These are phyloP conservation scores for Crotalaria pallida DNA, from an alignment of 306 rosid genomes.

Conservation along the genomic window DNA sequence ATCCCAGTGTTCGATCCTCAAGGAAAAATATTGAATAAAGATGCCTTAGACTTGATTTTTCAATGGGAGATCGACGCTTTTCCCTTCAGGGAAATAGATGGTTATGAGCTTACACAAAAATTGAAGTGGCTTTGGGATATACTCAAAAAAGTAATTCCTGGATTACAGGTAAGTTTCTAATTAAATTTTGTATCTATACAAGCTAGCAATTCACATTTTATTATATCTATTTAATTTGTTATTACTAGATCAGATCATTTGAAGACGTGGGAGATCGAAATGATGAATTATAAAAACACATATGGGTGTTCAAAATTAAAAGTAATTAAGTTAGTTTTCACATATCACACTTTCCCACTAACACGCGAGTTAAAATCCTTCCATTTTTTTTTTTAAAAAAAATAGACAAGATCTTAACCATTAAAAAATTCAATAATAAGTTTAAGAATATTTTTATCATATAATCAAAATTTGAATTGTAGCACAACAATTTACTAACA, in stretches of 20 bases:
- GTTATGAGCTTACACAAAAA: slow-evolving; percentile 1
- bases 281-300: no score
- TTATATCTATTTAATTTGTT: not conserved
- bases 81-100: slow-evolving; percentile 27
- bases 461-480: no score
- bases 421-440: no score
- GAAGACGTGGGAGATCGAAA: no score
- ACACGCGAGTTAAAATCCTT: no score
- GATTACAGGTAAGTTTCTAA: not conserved
- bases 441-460: no score
- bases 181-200: not conserved
- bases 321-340: no score
- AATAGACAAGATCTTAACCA: no score
- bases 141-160: slow-evolving; percentile 15
- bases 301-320: no score
- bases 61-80: slow-evolving; percentile 34
- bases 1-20: slow-evolving; percentile 19
- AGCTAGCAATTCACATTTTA: not conserved
- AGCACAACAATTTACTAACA: no score
- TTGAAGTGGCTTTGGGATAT: slow-evolving; percentile 36
- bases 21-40: not conserved
- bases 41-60: slow-evolving; percentile 25
- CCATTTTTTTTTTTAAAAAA: no score
- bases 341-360: no score
- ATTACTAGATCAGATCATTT: not conserved